Evolutionary conservation across 179 eudicot genomes (phyloP), one percentile per base, ranked within the genome.

Genomic region (Sideroxylon spinosum): DNA sequence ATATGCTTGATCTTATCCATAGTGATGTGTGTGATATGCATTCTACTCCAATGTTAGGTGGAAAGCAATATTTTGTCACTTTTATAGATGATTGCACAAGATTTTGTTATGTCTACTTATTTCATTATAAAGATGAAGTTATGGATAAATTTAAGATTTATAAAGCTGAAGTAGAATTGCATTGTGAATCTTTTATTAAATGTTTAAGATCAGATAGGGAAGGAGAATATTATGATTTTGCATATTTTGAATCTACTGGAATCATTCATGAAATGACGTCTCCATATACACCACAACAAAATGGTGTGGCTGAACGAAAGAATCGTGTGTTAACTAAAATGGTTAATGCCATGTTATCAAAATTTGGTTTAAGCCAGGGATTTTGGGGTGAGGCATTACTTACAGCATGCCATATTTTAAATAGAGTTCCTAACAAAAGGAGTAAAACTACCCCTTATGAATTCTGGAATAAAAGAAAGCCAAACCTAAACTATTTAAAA

Each of bases 111-210:
- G 7, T 52, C 16, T 52, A 52, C 16, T 52, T 52, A 7, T 11
- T 52, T 13, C 56, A 17, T 19, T 22, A 22, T 57, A 74, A 74
- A 59, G 19, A 57, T 74, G n/a, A 74, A 60, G 68, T 60, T 10
- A 17, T 74, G 4, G 26, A 74, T 9, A 59, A 74, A 16, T 29
- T 74, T 44, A 26, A 49, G 60, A 9, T 32, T 0, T 16, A 23
- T 23, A 62, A 66, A 55, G n/a, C 0, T 3, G 52, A 77, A 50
- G 64, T 77, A 25, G 73, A 68, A 67, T 20, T 17, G 14, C 29
- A 76, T 1, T 77, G 49, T 65, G 65, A 29, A 1, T 20, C n/a
- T 1, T 23, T 28, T 11, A 23, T 78, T 0, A 78, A 69, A 25
- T n/a, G n/a, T 23, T 11, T 56, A 0, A 14, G 44, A 37, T 37